phyloP scores from a whole-genome alignment of 2,329 filamentous ascomycete genomes.

The Aspergillus amoenus region DNA sequence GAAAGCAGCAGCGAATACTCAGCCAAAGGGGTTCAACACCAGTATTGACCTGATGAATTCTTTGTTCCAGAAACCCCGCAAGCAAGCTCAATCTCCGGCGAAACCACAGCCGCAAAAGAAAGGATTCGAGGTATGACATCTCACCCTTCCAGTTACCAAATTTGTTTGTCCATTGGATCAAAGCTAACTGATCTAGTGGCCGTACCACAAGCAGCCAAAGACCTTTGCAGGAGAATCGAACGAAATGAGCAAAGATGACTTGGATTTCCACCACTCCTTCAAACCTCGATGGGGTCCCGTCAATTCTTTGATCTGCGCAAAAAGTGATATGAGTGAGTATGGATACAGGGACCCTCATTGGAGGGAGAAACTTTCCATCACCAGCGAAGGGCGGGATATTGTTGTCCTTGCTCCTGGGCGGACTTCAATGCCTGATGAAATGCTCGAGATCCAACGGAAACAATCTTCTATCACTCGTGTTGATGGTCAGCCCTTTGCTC shows the following conservation, averaged over 20 bases:
- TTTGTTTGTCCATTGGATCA: not conserved
- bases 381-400: constrained; percentile 35
- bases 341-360: constrained; percentile 40
- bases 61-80: constrained; percentile 69
- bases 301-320: constrained; percentile 68
- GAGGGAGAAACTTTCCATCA: constrained; percentile 52
- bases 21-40: constrained; percentile 70
- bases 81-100: constrained; percentile 49
- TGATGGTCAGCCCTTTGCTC: constrained; percentile 60
- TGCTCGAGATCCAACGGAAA: constrained; percentile 35
- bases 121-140: constrained; percentile 85
- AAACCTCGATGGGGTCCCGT: constrained; percentile 78
- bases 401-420: constrained; percentile 27
- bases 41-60: constrained; percentile 97
- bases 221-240: constrained; percentile 61
- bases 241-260: constrained; percentile 63
- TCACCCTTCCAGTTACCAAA: not conserved
- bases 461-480: constrained; percentile 48
- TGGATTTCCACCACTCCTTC: constrained; percentile 68
- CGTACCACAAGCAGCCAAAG: constrained; percentile 77
- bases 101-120: constrained; percentile 57
- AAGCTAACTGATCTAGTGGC: constrained; percentile 61
- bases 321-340: constrained; percentile 36
- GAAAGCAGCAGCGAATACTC: constrained; percentile 18
- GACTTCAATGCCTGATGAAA: constrained; percentile 25